Evolutionary conservation across 106 monocot species (phyloP).

Genomic region (Platanthera guangdongensis): DNA sequence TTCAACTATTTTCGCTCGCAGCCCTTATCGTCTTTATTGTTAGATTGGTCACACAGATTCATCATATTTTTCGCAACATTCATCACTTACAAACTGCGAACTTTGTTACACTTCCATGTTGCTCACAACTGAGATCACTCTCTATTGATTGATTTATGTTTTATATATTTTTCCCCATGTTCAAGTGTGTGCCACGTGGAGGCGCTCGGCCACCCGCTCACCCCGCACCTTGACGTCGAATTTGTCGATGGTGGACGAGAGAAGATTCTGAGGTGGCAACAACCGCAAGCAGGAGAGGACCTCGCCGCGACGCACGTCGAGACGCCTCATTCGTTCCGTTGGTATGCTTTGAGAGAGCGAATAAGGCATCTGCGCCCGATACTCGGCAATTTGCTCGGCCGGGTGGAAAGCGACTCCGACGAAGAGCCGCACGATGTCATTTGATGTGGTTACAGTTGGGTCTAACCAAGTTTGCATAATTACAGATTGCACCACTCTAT

Average conservation of each 20-base stretch:
- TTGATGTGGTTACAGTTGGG: too few species aligned
- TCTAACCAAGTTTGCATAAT: too few species aligned
- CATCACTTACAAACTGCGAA: too few species aligned
- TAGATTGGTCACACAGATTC: too few species aligned
- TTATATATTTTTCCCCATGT: not conserved
- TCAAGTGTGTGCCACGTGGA: constrained; percentile 33
- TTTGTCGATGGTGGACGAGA: not conserved
- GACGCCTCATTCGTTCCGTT: not conserved
- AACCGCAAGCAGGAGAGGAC: not conserved
- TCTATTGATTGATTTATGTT: not conserved
- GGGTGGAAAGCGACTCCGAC: not conserved
- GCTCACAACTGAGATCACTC: not conserved
- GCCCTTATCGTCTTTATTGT: too few species aligned
- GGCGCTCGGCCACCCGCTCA: constrained; percentile 15
- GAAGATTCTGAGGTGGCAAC: not conserved
- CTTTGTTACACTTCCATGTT: not conserved
- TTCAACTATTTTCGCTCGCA: too few species aligned
- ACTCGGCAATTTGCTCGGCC: not conserved
- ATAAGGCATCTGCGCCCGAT: not conserved
- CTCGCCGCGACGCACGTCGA: too few species aligned
- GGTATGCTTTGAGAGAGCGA: not conserved
- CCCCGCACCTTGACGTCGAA: not conserved
- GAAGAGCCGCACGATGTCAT: not conserved
- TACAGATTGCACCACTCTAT: too few species aligned
- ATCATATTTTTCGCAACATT: too few species aligned